These are phyloP conservation scores for Cystobasidium tubakii DNA, from an alignment of 768 basidiomycete species.

Conservation along the genomic window DNA sequence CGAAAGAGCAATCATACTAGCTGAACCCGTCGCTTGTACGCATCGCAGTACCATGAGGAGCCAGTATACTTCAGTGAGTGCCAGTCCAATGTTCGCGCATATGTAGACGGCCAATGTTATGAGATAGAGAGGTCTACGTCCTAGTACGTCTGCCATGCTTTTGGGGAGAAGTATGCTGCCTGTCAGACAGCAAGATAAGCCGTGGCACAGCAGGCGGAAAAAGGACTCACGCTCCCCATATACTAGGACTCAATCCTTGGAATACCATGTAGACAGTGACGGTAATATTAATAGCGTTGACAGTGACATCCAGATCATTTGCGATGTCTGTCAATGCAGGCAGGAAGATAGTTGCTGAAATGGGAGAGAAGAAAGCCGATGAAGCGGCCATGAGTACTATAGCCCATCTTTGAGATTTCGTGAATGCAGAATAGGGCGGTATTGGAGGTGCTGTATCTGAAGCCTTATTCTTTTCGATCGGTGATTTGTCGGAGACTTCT, in stretches of 20 bases:
- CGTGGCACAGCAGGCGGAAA: neutral
- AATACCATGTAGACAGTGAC: conserved; percentile 32
- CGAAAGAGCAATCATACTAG: conserved; percentile 19
- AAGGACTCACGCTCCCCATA: conserved; percentile 28
- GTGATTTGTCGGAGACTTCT: neutral
- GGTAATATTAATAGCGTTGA: conserved; percentile 21
- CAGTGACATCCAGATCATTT: neutral
- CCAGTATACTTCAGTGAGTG: conserved; percentile 14
- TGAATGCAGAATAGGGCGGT: conserved; percentile 8
- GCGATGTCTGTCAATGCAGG: conserved; percentile 27
- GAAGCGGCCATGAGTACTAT: conserved; percentile 13
- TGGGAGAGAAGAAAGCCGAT: conserved; percentile 17
- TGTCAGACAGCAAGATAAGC: neutral
- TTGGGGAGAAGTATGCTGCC: neutral
- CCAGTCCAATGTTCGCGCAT: conserved; percentile 18
- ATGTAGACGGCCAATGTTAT: conserved; percentile 12
- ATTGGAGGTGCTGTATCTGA: neutral
- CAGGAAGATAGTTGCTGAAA: conserved; percentile 21
- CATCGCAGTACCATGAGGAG: conserved; percentile 29
- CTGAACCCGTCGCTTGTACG: conserved; percentile 33
- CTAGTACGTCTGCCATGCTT: conserved; percentile 12
- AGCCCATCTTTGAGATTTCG: neutral
- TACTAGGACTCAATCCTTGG: conserved; percentile 27
- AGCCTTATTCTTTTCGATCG: neutral
- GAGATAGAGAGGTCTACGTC: conserved; percentile 29